These are phyloP conservation scores for Metschnikowia anglica DNA, from an alignment of 805 yeast genomes.

Conservation along the genomic window DNA sequence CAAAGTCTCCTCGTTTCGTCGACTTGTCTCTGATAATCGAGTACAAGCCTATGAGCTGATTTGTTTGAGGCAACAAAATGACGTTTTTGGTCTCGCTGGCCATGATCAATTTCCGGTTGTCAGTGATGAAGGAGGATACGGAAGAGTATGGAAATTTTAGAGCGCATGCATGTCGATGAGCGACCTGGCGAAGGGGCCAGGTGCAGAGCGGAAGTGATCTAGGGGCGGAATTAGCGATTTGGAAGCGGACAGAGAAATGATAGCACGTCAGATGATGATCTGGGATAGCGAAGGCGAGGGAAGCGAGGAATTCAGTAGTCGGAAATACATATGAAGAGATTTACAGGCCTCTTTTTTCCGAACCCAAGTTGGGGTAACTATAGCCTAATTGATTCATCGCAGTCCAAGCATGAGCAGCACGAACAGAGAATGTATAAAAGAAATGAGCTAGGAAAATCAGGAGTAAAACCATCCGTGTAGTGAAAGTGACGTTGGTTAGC, in stretches of 20 bases:
- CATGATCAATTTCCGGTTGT: constrained; percentile 3
- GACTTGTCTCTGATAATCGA: constrained; percentile 82
- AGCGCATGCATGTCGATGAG: too few relatives aligned
- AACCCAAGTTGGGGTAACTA: too few relatives aligned
- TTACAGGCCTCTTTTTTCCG: too few relatives aligned
- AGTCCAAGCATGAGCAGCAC: too few relatives aligned
- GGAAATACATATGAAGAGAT: too few relatives aligned
- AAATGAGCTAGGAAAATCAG: too few relatives aligned
- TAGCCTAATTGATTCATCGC: too few relatives aligned
- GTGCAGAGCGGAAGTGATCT: not conserved
- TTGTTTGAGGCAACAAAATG: constrained; percentile 75
- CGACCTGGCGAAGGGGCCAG: not conserved
- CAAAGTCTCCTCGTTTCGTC: constrained; percentile 88
- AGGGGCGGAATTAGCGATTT: not conserved
- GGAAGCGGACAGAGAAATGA: not conserved
- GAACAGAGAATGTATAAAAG: too few relatives aligned
- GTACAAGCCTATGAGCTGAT: constrained; percentile 83
- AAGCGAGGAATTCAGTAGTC: too few relatives aligned
- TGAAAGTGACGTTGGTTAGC: too few relatives aligned
- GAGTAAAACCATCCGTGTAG: too few relatives aligned
- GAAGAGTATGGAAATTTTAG: not conserved
- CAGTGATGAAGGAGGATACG: not conserved
- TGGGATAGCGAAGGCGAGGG: too few relatives aligned
- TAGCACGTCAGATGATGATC: not conserved
- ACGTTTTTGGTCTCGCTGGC: constrained; percentile 48